Conservation (phyloP, 495 filamentous ascomycete genomes). For the Massariosphaeria phaeospora region DNA sequence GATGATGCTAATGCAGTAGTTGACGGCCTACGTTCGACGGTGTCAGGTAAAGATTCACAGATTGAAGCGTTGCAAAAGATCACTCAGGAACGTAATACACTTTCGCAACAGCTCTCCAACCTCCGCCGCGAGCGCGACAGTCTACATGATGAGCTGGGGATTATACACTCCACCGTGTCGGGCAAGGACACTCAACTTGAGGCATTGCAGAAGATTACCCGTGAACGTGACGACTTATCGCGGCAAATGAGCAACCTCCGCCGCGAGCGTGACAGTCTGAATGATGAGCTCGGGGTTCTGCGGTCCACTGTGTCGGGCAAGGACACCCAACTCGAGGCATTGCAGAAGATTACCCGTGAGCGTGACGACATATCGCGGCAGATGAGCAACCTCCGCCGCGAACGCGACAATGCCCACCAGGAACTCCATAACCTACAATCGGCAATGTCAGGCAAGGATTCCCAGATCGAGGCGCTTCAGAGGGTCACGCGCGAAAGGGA, state of each 20-base stretch:
- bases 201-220: conserved; percentile 59
- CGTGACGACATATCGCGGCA: conserved; percentile 25
- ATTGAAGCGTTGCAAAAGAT: background rate
- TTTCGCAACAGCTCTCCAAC: conserved; percentile 6
- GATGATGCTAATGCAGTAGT: background rate
- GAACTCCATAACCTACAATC: conserved; percentile 27
- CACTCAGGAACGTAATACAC: background rate
- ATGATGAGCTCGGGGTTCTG: too few species aligned
- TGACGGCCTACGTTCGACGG: background rate
- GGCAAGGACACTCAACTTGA: conserved; percentile 55
- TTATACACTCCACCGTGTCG: conserved; percentile 14
- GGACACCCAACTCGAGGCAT: conserved; percentile 35
- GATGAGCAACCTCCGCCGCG: conserved; percentile 22
- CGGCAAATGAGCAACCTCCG: conserved; percentile 13
- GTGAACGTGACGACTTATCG: conserved; percentile 37
- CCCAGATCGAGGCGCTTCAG: conserved; percentile 30
- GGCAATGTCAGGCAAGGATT: conserved; percentile 22
- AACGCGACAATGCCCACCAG: conserved; percentile 15
- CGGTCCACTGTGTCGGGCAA: conserved; percentile 32
- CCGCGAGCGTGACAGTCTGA: conserved; percentile 23
- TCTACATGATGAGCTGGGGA: conserved; percentile 12
- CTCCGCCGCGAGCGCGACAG: conserved; percentile 23
- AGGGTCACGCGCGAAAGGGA: conserved; percentile 28
- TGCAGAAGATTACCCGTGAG: conserved; percentile 19
- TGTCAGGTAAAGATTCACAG: background rate